phyloP scores from a whole-genome alignment of 2,329 filamentous ascomycete genomes.

The Trichoderma breve region DNA sequence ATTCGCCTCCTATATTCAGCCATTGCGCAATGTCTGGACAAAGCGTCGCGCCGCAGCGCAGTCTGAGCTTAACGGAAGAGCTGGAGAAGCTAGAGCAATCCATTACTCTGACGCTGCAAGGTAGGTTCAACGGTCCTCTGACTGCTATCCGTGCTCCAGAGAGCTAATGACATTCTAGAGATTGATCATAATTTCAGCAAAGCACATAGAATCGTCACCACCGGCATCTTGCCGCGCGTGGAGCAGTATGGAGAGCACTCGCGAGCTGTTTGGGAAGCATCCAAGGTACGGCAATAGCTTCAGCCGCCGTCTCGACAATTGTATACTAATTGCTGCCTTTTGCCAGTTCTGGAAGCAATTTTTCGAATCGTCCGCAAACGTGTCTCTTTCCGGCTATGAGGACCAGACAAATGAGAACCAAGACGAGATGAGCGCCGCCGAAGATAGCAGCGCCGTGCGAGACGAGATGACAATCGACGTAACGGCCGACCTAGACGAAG shows the following conservation, averaged over 20 bases:
- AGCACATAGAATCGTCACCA: conserved; percentile 92
- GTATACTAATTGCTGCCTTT: neutral
- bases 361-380: conserved; percentile 97
- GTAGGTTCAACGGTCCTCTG: conserved; percentile 39
- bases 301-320: no score
- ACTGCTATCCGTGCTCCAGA: neutral
- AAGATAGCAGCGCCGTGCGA: conserved; percentile 55
- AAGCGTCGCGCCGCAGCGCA: conserved; percentile 45
- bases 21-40: conserved; percentile 47
- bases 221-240: conserved; percentile 86
- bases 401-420: conserved; percentile 62
- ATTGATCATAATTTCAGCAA: conserved; percentile 99
- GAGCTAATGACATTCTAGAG: conserved; percentile 52
- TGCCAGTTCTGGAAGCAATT: conserved; percentile 98
- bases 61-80: conserved; percentile 85
- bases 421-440: conserved; percentile 53
- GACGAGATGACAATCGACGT: conserved; percentile 55
- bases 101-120: conserved; percentile 93
- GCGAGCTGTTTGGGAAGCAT: conserved; percentile 91
- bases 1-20: neutral
- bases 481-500: conserved; percentile 41
- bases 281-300: conserved; percentile 60
- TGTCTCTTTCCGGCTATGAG: conserved; percentile 92
- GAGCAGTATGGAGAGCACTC: conserved; percentile 96
- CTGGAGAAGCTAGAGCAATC: conserved; percentile 94